Conservation (phyloP, 208 protist species). For the Trichomonas vaginalis region DNA sequence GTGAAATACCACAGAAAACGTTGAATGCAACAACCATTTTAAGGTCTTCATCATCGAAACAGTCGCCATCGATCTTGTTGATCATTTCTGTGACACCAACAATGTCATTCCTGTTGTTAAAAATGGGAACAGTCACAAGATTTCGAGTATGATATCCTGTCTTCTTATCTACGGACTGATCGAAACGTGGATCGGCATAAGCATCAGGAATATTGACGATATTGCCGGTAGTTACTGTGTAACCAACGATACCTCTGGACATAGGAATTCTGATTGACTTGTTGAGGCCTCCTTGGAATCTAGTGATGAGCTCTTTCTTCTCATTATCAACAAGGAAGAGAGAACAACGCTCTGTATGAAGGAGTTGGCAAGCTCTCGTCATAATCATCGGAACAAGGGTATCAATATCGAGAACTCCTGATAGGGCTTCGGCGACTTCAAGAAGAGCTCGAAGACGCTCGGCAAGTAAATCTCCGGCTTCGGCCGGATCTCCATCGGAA, state of each 20-base stretch:
- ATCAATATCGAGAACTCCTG: not conserved
- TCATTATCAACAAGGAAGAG: not conserved
- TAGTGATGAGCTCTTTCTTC: not conserved
- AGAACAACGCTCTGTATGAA: not conserved
- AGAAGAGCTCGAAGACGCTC: not conserved
- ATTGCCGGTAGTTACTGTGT: conserved; percentile 28
- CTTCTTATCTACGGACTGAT: not conserved
- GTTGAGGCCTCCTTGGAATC: not conserved
- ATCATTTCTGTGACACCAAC: conserved; percentile 36
- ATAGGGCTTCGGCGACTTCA: not conserved
- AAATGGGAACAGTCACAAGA: not conserved
- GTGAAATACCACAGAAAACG: conserved; percentile 2
- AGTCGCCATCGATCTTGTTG: conserved; percentile 26
- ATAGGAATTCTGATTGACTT: conserved; percentile 18
- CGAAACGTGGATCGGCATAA: conserved; percentile 41
- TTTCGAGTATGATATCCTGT: not conserved
- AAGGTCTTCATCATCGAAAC: conserved; percentile 19
- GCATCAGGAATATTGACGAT: conserved; percentile 39
- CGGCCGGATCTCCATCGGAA: not conserved
- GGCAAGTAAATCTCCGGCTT: not conserved
- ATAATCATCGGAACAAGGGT: not conserved
- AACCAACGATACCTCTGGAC: conserved; percentile 21
- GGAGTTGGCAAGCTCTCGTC: not conserved
- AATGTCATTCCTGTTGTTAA: conserved; percentile 30
- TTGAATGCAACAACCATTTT: conserved; percentile 21